Percentiles rank a stretch among this genome's conserved stretches.
Conservation (phyloP, 169 alveolate species). For the Babesia bigemina region DNA sequence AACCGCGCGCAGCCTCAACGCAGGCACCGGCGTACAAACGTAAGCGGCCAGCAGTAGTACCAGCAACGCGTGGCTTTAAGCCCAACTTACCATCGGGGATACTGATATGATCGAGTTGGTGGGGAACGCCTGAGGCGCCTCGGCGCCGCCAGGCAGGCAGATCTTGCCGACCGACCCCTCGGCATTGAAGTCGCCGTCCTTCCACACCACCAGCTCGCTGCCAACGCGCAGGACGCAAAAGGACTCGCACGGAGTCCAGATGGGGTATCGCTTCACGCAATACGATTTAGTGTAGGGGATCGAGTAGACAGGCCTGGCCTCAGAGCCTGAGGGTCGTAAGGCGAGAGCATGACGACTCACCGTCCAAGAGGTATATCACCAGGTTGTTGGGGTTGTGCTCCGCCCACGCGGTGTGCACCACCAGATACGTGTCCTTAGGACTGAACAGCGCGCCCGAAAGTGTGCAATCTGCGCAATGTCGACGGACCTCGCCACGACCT, state of each 20-base stretch:
- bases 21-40: too few species aligned
- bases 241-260: slow-evolving; percentile 61
- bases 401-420: slow-evolving; percentile 56
- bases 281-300: slow-evolving; percentile 59
- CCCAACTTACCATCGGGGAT: slow-evolving; percentile 52
- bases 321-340: slow-evolving; percentile 7
- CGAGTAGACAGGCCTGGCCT: slow-evolving; percentile 25
- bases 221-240: slow-evolving; percentile 52
- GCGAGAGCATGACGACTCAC: not conserved
- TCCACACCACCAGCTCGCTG: slow-evolving; percentile 45
- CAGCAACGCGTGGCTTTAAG: too few species aligned
- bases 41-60: too few species aligned
- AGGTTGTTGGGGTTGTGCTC: slow-evolving; percentile 55
- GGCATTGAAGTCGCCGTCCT: slow-evolving; percentile 34
- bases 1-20: too few species aligned
- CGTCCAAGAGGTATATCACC: slow-evolving; percentile 44
- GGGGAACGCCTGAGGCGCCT: slow-evolving; percentile 22
- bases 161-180: slow-evolving; percentile 33
- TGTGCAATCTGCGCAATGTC: slow-evolving; percentile 30
- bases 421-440: slow-evolving; percentile 49
- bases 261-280: slow-evolving; percentile 53
- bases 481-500: not conserved
- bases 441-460: slow-evolving; percentile 50
- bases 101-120: slow-evolving; percentile 43
- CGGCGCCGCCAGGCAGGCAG: slow-evolving; percentile 8